Percentiles rank a stretch among this genome's conserved stretches.
Conservation (phyloP, 345 rosid species). For the Salix purpurea region DNA sequence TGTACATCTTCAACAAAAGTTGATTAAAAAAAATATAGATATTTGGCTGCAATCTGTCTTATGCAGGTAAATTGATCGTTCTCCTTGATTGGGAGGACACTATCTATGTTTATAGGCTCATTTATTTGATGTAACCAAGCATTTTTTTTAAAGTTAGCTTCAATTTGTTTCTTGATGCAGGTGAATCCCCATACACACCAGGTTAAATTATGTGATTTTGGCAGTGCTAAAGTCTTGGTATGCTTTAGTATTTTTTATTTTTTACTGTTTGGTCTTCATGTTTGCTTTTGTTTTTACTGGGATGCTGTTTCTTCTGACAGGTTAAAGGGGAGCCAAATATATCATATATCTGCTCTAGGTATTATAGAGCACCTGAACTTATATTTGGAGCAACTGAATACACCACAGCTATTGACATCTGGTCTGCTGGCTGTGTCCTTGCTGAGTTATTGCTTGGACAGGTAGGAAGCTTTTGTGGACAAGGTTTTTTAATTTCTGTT, state of each 20-base stretch:
- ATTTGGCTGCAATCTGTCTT: neutral
- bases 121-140: neutral
- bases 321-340: constrained; percentile 98
- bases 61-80: neutral
- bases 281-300: neutral
- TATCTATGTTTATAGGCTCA: neutral
- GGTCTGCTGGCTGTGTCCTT: constrained; percentile 98
- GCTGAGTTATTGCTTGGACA: constrained; percentile 93
- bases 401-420: constrained; percentile 85
- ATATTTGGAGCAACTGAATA: constrained; percentile 98
- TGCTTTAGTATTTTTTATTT: constrained; percentile 11
- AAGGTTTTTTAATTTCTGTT: neutral
- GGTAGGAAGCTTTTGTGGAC: constrained; percentile 31
- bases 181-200: constrained; percentile 98
- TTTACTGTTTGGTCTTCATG: neutral
- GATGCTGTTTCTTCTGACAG: constrained; percentile 36
- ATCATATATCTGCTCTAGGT: constrained; percentile 94
- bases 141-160: neutral
- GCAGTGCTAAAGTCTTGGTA: constrained; percentile 98
- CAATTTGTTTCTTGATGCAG: constrained; percentile 32
- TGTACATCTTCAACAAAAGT: no score
- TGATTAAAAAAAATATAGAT: neutral
- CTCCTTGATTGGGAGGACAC: neutral
- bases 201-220: constrained; percentile 95
- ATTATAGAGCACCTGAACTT: constrained; percentile 96